phyloP scores from a whole-genome alignment of 805 yeast species.

The Lipomyces yamadae region DNA sequence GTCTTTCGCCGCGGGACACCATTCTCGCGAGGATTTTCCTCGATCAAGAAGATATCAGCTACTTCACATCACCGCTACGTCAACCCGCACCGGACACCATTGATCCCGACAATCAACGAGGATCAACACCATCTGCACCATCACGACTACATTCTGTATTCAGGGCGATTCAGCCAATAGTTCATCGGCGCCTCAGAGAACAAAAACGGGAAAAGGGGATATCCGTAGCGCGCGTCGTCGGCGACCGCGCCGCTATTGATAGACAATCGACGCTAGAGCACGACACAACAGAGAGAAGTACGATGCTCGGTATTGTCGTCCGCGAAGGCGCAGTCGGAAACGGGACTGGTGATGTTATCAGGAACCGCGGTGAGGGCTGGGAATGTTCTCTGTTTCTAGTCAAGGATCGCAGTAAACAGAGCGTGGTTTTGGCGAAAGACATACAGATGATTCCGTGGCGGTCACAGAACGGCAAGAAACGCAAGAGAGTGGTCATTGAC shows the following conservation, averaged over 20 bases:
- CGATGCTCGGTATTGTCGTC: background rate
- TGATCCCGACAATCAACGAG: background rate
- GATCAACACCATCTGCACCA: background rate
- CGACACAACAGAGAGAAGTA: background rate
- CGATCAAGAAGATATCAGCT: conserved; percentile 1
- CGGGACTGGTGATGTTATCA: conserved; percentile 5
- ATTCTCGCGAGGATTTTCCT: conserved; percentile 8
- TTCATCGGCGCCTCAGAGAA: conserved; percentile 7
- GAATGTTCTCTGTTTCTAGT: conserved; percentile 7
- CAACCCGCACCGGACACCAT: background rate
- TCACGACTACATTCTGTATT: conserved; percentile 2
- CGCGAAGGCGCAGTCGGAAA: conserved; percentile 8
- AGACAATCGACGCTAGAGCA: conserved; percentile 1
- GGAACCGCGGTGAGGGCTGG: conserved; percentile 3
- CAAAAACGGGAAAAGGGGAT: conserved; percentile 6
- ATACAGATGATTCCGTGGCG: conserved; percentile 3
- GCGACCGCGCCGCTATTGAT: background rate
- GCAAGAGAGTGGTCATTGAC: background rate
- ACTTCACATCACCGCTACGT: conserved; percentile 1
- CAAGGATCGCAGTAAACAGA: conserved; percentile 1
- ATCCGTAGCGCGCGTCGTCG: conserved; percentile 1
- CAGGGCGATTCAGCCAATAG: conserved; percentile 4
- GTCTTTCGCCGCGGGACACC: conserved; percentile 6
- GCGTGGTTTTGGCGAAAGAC: conserved; percentile 5
- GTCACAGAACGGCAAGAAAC: background rate